phyloP scores from a whole-genome alignment of 192 early-diverging fungal species.

The Rhizoclosmatium sp. region DNA sequence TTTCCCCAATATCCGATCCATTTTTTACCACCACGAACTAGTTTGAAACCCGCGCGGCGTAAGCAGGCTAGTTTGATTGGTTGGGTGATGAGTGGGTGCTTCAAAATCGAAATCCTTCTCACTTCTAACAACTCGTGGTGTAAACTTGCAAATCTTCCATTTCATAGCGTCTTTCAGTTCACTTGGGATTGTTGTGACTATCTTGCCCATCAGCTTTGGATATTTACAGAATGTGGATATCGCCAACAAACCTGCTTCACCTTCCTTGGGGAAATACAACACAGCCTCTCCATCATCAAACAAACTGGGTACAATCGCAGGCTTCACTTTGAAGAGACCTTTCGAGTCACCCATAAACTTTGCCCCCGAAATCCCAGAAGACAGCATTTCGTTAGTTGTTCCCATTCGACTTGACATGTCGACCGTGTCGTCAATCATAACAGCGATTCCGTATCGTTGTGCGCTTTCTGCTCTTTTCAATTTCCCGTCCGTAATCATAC shows the following conservation, averaged over 20 bases:
- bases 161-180: conserved; percentile 37
- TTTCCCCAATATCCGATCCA: conserved; percentile 62
- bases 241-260: conserved; percentile 29
- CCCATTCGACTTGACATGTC: background rate
- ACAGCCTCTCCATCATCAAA: conserved; percentile 52
- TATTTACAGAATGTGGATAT: background rate
- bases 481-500: background rate
- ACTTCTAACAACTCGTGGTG: conserved; percentile 59
- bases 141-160: conserved; percentile 55
- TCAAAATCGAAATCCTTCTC: background rate
- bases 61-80: conserved; percentile 39
- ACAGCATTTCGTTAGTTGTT: background rate
- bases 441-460: conserved; percentile 27
- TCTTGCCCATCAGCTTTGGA: background rate
- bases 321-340: background rate
- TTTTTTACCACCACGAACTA: conserved; percentile 43
- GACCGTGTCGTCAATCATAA: conserved; percentile 13
- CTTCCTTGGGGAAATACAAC: conserved; percentile 48
- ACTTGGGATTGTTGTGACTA: conserved; percentile 38
- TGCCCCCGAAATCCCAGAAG: background rate
- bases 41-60: conserved; percentile 47
- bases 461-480: conserved; percentile 15
- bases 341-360: background rate
- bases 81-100: too few relatives aligned
- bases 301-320: conserved; percentile 38